These are phyloP conservation scores for Syzygium syzygioides DNA, from an alignment of 441 rosid species.

Conservation along the genomic window DNA sequence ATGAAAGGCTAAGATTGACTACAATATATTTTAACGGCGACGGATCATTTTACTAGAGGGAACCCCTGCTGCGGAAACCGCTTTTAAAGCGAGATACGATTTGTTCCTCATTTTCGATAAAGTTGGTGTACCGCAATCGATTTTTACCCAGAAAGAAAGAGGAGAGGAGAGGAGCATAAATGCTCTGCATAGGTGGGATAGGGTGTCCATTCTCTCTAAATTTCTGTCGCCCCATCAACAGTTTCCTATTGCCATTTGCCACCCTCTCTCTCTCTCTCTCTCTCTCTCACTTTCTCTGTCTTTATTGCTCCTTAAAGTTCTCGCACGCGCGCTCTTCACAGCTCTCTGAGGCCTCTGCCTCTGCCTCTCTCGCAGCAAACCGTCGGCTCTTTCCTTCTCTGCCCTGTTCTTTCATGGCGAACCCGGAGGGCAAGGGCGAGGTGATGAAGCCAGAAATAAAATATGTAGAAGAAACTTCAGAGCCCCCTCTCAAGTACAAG, in stretches of 20 bases:
- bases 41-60: not conserved
- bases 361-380: not conserved
- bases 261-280: not conserved
- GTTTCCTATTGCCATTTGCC: not conserved
- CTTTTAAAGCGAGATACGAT: not conserved
- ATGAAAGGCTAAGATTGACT: not conserved
- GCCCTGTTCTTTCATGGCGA: conserved; percentile 1
- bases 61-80: not conserved
- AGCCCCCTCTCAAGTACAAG: conserved; percentile 40
- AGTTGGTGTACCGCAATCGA: not conserved
- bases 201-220: not conserved
- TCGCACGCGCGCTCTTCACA: not conserved
- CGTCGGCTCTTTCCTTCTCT: not conserved
- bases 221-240: not conserved
- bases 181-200: not conserved
- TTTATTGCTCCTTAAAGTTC: not conserved
- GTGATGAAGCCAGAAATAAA: conserved; percentile 16
- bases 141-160: not conserved
- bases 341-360: not conserved
- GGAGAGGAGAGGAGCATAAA: not conserved
- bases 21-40: not conserved
- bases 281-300: not conserved
- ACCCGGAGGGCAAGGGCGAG: conserved; percentile 14
- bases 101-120: not conserved
- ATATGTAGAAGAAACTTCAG: conserved; percentile 23